Evolutionary conservation across 1,284 basidiomycete genomes (phyloP), one percentile per base, ranked within the genome.

Genomic region (Exobasidium rhododendri): DNA sequence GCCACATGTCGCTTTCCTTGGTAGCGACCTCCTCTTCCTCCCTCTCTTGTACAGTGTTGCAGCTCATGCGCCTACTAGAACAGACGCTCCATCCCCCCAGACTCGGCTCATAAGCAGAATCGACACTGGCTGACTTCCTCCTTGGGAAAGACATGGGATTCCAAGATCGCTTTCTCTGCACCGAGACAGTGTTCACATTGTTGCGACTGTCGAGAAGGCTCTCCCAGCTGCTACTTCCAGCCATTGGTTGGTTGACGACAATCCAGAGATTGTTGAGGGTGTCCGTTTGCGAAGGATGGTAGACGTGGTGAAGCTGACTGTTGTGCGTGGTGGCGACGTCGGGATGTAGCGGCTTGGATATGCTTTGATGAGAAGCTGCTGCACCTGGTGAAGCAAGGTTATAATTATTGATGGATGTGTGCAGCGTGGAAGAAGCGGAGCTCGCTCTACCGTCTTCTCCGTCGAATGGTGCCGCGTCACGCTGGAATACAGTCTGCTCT

Each of bases 281-380:
- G 7, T 10, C 17, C 17, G 35, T 40, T 17, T 40, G 35, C 35
- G 11, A 22, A 7, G 4, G 47, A 50, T 50, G 47, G 26, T 2
- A 26, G 13, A 50, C 14, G 13, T 50, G n/a, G 28, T 50, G 47
- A 5, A 14, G 14, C 28, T 50, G 47, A 3, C n/a, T 50, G 14
- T 24, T 24, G 11, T 52, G 31, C 4, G 35, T n/a, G 28, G 56
- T 24, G 10, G 28, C 45, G 10, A 57, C 56, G 17, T 57, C 56
- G 3, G 56, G 56, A n/a, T 51, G 40, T 49, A 57, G 28, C 14
- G 56, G 56, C 28, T n/a, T 20, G 5, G 56, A 46, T 29, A 57
- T 57, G 56, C 29, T 32, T 22, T 26, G 56, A 49, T 57, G 56
- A 30, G 17, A 30, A 14, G 20, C 30, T 1, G 13, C 52, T 20